Conservation (phyloP, 164 flowering plant species). For the Liquidambar formosana region DNA sequence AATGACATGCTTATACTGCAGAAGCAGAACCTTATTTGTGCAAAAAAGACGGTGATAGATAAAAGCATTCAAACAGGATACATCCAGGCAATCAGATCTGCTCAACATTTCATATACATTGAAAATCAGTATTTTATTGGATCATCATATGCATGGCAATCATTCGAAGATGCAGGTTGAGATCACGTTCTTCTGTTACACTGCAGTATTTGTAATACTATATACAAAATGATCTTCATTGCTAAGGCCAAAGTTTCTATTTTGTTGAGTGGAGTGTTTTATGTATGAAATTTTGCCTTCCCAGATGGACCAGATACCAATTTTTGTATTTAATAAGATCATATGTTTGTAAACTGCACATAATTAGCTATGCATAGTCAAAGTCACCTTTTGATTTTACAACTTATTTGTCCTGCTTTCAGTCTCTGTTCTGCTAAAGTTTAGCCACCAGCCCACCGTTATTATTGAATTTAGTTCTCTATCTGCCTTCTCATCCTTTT, state of each 20-base stretch:
- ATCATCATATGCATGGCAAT: conserved; percentile 86
- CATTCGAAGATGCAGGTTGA: conserved; percentile 73
- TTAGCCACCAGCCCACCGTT: background rate
- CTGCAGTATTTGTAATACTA: background rate
- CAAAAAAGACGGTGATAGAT: conserved; percentile 63
- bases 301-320: background rate
- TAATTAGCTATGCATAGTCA: background rate
- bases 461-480: background rate
- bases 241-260: background rate
- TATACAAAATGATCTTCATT: background rate
- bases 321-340: background rate
- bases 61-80: conserved; percentile 84
- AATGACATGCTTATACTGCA: conserved; percentile 32
- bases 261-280: background rate
- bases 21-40: conserved; percentile 74
- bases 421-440: background rate
- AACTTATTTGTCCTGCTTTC: background rate
- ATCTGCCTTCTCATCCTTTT: background rate
- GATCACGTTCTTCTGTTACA: background rate
- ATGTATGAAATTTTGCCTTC: background rate
- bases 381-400: background rate
- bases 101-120: conserved; percentile 78
- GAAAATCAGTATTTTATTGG: conserved; percentile 85
- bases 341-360: background rate
- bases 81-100: conserved; percentile 82